Evolutionary conservation across 2,329 filamentous ascomycete species (phyloP).

Genomic region (Lizonia empirigonia): DNA sequence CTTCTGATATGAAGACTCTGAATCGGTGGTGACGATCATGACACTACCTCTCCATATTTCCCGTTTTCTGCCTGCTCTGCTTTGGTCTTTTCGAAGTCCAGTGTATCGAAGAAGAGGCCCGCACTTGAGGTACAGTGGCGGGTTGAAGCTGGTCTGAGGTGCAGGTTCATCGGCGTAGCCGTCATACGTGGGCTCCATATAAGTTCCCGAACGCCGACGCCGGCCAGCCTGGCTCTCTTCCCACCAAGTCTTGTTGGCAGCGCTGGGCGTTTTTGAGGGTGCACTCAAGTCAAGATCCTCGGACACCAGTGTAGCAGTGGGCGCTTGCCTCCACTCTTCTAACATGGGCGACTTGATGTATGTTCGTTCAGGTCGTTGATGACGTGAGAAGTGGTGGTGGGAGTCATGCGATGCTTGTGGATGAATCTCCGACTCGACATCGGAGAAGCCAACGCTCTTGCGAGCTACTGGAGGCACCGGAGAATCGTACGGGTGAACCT

Average conservation of each 20-base stretch:
- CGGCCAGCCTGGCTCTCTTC: conserved; percentile 62
- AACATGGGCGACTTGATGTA: conserved; percentile 67
- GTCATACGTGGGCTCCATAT: conserved; percentile 61
- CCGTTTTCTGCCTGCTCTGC: conserved; percentile 57
- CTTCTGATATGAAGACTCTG: conserved; percentile 80
- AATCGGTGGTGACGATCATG: conserved; percentile 92
- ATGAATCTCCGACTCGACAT: conserved; percentile 30
- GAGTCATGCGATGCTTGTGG: conserved; percentile 33
- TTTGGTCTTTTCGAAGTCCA: conserved; percentile 71
- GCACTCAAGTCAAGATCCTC: conserved; percentile 53
- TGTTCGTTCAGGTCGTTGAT: conserved; percentile 52
- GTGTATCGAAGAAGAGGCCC: conserved; percentile 90
- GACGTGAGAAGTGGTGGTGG: conserved; percentile 36
- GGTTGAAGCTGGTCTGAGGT: conserved; percentile 76
- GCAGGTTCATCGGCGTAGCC: conserved; percentile 70
- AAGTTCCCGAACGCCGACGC: conserved; percentile 44
- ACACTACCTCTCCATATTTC: conserved; percentile 93
- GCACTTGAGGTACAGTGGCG: conserved; percentile 82
- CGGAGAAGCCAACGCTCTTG: conserved; percentile 51
- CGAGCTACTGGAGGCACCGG: conserved; percentile 41
- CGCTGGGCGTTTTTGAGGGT: conserved; percentile 33
- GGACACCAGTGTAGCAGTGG: conserved; percentile 46
- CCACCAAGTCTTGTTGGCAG: conserved; percentile 70
- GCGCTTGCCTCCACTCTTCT: conserved; percentile 58
- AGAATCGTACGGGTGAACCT: conserved; percentile 33